Base-by-base conservation (phyloP, 371 early-diverging fungal species). In the Mucor circinelloides region DNA sequence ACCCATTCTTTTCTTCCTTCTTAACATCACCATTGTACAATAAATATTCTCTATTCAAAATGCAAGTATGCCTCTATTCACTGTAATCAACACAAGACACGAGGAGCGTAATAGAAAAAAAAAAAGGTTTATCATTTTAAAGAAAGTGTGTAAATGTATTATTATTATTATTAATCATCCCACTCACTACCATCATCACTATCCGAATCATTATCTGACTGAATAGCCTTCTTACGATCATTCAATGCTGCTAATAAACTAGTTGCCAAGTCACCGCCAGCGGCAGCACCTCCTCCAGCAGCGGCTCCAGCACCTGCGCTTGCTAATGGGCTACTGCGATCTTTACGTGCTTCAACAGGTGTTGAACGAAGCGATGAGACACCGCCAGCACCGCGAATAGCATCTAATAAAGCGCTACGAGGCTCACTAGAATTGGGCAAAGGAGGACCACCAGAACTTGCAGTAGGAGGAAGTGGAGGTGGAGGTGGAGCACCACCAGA, bases 321-420 rank as follows among this genome's bases (percentile, higher is more conserved):
- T 12, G 64, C 36, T 1, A 75, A 31, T 9, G 82, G 80, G 19
- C 40, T 57, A 66, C 80, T 79, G 4, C 76, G 67, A 31, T 79
- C 80, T 19, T 59, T 68, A 7, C 63, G 60, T 27, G 63, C 58
- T 40, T 78, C 77, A 8, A 62, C 58, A 8, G 78, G 77, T 17
- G 75, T 77, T n/a, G 57, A 67, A 17, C 72, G 68, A 1, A 83
- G 64, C 9, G 73, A 36, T 2, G 63, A 50, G 10, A 83, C 60
- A 63, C 83, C 83, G 31, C 83, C 83, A 10, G 83, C 74, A 42
- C 67, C 64, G 25, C 83, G 74, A 46, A 83, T 83, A 21, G 81
- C 75, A 21, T 73, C 80, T 42, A 83, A 36, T 27, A 83, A 60
- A n/a, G 73, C 77, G n/a, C 63, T 66, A 27, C 79, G 75, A 27